A percentile compares a stretch with the other conserved stretches of the same genome.
Conservation (phyloP, 495 filamentous ascomycete genomes). For the Penicillium simplicissimum region DNA sequence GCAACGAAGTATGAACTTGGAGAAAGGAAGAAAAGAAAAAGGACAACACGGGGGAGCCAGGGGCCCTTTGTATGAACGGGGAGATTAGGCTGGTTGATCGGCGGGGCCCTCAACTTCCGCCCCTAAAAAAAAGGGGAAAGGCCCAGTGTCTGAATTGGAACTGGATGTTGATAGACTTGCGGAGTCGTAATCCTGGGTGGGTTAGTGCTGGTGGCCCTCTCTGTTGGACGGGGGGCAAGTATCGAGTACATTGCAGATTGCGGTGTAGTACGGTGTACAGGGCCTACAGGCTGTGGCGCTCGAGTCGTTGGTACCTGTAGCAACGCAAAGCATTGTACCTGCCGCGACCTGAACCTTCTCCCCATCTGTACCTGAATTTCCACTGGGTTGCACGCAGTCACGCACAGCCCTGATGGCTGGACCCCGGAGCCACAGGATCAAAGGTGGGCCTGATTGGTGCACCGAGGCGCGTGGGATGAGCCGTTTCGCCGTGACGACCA, state of each 20-base stretch:
- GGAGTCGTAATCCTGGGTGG: conserved; percentile 14
- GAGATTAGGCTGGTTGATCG: conserved; percentile 48
- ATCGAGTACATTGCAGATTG: conserved; percentile 7
- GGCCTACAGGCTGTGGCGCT: not conserved
- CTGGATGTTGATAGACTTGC: not conserved
- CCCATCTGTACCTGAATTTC: conserved; percentile 2
- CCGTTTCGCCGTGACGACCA: conserved; percentile 19
- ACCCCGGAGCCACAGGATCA: conserved; percentile 1
- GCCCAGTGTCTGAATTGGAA: not conserved
- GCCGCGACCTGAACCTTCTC: not conserved
- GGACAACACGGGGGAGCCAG: conserved; percentile 27
- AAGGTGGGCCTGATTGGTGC: conserved; percentile 12
- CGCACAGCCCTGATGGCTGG: not conserved
- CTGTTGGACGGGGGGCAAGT: not conserved
- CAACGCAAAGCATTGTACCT: conserved; percentile 1
- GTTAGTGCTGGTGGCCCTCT: not conserved
- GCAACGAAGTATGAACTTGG: conserved; percentile 44
- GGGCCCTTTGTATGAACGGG: conserved; percentile 48
- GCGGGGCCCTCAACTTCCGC: conserved; percentile 7
- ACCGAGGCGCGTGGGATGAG: conserved; percentile 11
- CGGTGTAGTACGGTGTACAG: not conserved
- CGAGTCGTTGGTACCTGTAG: conserved; percentile 12
- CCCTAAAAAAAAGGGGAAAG: conserved; percentile 19
- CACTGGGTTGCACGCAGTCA: not conserved
- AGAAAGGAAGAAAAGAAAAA: conserved; percentile 34